Percentiles rank a stretch among this genome's conserved stretches.
These are phyloP conservation scores for Irpex sp. DNA, from an alignment of 1,284 basidiomycete genomes.

Conservation along the genomic window DNA sequence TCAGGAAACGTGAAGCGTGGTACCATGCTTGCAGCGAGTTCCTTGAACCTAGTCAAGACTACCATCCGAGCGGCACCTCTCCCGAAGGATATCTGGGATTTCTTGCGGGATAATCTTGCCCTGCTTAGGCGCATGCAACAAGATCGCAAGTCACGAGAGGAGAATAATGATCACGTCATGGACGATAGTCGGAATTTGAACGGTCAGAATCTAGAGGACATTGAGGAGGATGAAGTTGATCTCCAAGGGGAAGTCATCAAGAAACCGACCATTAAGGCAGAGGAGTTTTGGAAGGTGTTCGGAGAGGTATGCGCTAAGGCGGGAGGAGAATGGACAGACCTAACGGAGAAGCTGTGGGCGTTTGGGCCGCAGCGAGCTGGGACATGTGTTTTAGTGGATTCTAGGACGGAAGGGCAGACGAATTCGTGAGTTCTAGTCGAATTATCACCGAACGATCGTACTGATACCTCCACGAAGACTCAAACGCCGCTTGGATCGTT, in stretches of 20 bases:
- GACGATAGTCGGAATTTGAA: constrained; percentile 23
- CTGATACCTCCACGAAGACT: constrained; percentile 35
- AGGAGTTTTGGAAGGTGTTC: constrained; percentile 81
- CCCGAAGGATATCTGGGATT: constrained; percentile 64
- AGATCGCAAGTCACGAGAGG: constrained; percentile 38
- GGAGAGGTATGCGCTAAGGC: constrained; percentile 61
- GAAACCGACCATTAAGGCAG: constrained; percentile 62
- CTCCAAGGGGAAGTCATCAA: constrained; percentile 55
- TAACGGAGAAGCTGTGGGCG: constrained; percentile 80
- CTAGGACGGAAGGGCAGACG: constrained; percentile 38
- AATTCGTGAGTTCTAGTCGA: constrained; percentile 49
- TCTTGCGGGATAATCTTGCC: constrained; percentile 73
- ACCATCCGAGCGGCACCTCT: constrained; percentile 82
- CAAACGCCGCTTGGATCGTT: constrained; percentile 40
- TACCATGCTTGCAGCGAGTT: constrained; percentile 69
- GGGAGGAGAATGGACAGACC: constrained; percentile 80
- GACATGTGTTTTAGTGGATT: constrained; percentile 84
- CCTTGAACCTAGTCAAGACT: constrained; percentile 77
- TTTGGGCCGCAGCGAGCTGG: constrained; percentile 91
- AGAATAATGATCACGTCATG: constrained; percentile 29
- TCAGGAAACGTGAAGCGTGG: constrained; percentile 72
- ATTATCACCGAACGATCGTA: constrained; percentile 3
- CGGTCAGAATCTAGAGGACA: constrained; percentile 17
- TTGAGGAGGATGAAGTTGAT: constrained; percentile 37
- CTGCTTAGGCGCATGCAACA: constrained; percentile 53